Conservation (phyloP, 768 basidiomycete species). For the Leccinum broughii region DNA sequence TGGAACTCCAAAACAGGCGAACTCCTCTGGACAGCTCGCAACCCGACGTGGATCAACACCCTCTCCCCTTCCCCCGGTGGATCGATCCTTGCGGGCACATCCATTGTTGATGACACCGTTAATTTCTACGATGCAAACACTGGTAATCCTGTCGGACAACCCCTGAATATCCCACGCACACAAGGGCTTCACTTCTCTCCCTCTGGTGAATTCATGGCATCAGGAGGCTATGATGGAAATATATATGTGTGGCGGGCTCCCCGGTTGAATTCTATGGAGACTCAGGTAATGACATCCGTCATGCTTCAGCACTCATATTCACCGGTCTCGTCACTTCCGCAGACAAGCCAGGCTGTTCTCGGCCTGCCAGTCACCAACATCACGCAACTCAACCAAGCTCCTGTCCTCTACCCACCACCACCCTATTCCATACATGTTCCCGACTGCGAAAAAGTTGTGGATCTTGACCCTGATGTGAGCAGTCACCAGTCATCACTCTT, state of each 20-base stretch:
- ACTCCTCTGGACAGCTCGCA: background rate
- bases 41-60: background rate
- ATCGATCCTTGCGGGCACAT: background rate
- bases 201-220: background rate
- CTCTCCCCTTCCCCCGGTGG: background rate
- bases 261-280: background rate
- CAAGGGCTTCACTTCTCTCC: background rate
- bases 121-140: background rate
- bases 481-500: too few relatives aligned
- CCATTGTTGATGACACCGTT: background rate
- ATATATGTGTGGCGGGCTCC: background rate
- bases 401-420: background rate
- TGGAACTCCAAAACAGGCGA: background rate
- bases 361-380: background rate
- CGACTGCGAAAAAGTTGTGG: background rate
- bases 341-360: background rate
- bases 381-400: background rate
- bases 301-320: background rate
- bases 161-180: too few relatives aligned
- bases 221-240: background rate
- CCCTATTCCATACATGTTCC: background rate
- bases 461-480: background rate
- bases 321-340: background rate
- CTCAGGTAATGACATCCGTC: background rate
- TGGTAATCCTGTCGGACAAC: background rate